phyloP scores from a whole-genome alignment of 345 rosid genomes.

The Eutrema japonicum region DNA sequence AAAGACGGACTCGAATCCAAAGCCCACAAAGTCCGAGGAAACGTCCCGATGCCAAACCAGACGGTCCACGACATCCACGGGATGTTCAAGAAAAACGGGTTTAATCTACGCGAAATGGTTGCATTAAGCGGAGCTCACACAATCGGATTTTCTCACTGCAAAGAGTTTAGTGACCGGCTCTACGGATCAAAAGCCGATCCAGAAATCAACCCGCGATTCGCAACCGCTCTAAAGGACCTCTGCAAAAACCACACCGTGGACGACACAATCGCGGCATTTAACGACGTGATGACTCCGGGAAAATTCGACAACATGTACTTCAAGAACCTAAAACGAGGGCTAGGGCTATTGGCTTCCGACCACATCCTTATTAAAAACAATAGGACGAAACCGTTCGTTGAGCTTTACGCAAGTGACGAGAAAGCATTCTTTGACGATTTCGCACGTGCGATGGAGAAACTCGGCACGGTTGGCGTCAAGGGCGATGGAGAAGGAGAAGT shows the following conservation, averaged over 20 bases:
- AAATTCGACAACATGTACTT: slow-evolving; percentile 62
- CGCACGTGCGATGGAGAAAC: slow-evolving; percentile 56
- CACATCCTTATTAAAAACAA: slow-evolving; percentile 39
- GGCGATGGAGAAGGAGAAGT: slow-evolving; percentile 54
- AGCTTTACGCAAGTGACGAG: slow-evolving; percentile 50
- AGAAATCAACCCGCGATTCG: slow-evolving; percentile 48
- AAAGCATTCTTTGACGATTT: slow-evolving; percentile 52
- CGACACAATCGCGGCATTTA: slow-evolving; percentile 55
- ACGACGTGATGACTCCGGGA: slow-evolving; percentile 59
- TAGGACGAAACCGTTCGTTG: slow-evolving; percentile 49
- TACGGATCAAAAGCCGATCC: slow-evolving; percentile 46
- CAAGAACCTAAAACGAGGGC: slow-evolving; percentile 51
- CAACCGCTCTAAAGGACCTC: slow-evolving; percentile 44
- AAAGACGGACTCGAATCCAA: slow-evolving; percentile 57
- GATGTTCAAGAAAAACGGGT: slow-evolving; percentile 52
- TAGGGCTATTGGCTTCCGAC: slow-evolving; percentile 52
- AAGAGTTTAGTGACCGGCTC: slow-evolving; percentile 50
- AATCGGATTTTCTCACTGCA: slow-evolving; percentile 67
- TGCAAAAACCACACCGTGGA: slow-evolving; percentile 47
- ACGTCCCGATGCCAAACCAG: slow-evolving; percentile 49
- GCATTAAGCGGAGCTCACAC: slow-evolving; percentile 66
- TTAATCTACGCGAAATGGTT: slow-evolving; percentile 53
- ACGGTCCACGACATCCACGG: slow-evolving; percentile 47
- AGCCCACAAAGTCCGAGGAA: slow-evolving; percentile 43
- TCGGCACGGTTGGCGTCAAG: slow-evolving; percentile 49